Base-by-base conservation (phyloP, 2,329 filamentous ascomycete genomes). In the Epichloe amarillans region DNA sequence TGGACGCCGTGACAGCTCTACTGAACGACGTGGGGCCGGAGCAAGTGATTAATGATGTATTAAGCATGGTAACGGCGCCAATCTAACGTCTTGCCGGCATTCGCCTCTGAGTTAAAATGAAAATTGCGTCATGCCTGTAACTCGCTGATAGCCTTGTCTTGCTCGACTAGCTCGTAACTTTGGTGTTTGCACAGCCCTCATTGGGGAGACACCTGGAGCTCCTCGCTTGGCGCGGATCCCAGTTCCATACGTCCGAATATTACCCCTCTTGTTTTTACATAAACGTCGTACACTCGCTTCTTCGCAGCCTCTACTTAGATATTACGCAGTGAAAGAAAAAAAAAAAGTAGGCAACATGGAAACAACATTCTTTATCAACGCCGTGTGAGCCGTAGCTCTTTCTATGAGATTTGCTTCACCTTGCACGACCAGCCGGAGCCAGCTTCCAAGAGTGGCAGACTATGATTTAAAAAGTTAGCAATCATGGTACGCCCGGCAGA, bases 341-440 rank as follows among this genome's bases (percentile, higher is more conserved):
- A 23, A 26, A 11, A 30, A 30, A 11, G 30, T 30, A 30, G 30
- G 30, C 30, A 30, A 11, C 30, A 30, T 30, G 30, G 10, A 30
- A 11, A 11, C 10, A 30, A 30, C 8, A 12, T 15, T 37, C 14
- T 23, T 14, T 8, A 23, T 49, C 36, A 46, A 35, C 7, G 36
- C 26, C 42, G 39, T 46, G 23, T 40, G 37, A 50, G 23, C 26
- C 35, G 48, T 8, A 46, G 42, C 42, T 50, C 43, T 17, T 47
- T 43, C 56, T 77, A 84, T 61, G 79, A 75, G 54, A 93, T 71
- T 71, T 95, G 77, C 60, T 80, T 85, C 59, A 96, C 74, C 71
- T 84, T 89, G 75, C 90, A 96, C 60, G 86, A 74, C 91, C 91
- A 96, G 56, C 90, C 90, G 23, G 88, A 94, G 53, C 80, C 80